Evolutionary conservation across 345 rosid genomes (phyloP), one percentile per base, ranked within the genome.

Genomic region (Corchorus capsularis): DNA sequence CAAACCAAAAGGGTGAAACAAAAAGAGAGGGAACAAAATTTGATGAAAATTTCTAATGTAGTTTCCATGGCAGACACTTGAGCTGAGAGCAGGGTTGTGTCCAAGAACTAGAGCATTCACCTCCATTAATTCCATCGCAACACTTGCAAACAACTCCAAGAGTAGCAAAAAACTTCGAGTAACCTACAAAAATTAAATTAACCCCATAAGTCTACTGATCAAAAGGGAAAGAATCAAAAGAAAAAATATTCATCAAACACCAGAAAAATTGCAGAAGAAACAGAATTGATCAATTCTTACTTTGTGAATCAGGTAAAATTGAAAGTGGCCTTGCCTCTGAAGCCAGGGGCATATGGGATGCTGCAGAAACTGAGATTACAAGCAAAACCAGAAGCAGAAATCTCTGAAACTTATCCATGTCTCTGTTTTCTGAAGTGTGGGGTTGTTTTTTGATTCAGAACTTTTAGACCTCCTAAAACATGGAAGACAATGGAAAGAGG

Each of bases 111-210:
- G 75, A 56, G 79, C 92, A 90, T 69, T 83, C 87, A 27, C 80
- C 82, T 70, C 73, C 82, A 41, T 27, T 1, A 27, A 6, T 41
- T 15, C 75, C 78, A 60, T 90, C 86, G 62, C 94, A 90, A 35
- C 94, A 90, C 83, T 90, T 86, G 79, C 94, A 90, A 8, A 81
- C 82, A 54, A 90, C 79, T 63, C 94, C 94, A 2, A 91, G 85
- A 3, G 85, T 86, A 12, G 79, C 81, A 41, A 86, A 78, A 5
- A 85, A 27, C 80, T 84, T 84, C 0, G 87, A 64, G 59, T 75
- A 77, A 13, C 76, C 94, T 86, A 37, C 52, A 41, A 55, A 14
- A 55, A 14, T 71, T 9, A 61, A 14, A 22, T 3, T 19, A 54
- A 16, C 15, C 54, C 20, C 56, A 70, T 16, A 47, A 72, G 55